phyloP scores from a whole-genome alignment of 2,329 filamentous ascomycete species.

The Cladosporium sp. region DNA sequence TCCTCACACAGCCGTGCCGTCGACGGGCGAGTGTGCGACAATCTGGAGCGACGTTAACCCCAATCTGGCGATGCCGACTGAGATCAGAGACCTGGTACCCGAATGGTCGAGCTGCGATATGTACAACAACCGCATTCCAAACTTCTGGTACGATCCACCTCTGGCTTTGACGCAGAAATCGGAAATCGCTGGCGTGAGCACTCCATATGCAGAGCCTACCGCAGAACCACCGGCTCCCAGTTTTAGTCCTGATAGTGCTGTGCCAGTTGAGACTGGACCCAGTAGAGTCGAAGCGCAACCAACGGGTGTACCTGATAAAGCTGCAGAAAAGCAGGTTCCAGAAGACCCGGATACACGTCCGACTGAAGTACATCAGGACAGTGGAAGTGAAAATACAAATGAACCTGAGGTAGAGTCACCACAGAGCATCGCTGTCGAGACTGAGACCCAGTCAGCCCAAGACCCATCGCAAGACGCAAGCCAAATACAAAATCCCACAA shows the following conservation, averaged over 20 bases:
- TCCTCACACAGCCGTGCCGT: neutral
- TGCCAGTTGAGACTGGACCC: neutral
- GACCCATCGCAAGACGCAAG: too few species aligned
- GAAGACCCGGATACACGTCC: too few species aligned
- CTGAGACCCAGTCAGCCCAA: too few species aligned
- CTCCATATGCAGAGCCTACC: neutral
- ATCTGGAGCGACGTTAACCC: constrained; percentile 11
- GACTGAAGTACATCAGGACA: too few species aligned
- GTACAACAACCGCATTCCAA: neutral
- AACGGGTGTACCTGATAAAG: too few species aligned
- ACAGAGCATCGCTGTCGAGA: too few species aligned
- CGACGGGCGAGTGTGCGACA: neutral
- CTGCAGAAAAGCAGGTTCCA: too few species aligned
- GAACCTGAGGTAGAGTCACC: too few species aligned
- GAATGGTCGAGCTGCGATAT: constrained; percentile 4
- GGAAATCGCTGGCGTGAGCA: neutral
- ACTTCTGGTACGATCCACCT: constrained; percentile 4
- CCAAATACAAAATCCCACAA: neutral
- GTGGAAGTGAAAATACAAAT: too few species aligned
- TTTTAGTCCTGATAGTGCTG: neutral
- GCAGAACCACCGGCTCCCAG: neutral
- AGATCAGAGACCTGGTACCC: constrained; percentile 4
- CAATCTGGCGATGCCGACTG: neutral
- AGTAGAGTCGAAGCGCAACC: too few species aligned
- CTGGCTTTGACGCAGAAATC: neutral